phyloP scores from a whole-genome alignment of 768 basidiomycete genomes.

The Tulasnella sp. region DNA sequence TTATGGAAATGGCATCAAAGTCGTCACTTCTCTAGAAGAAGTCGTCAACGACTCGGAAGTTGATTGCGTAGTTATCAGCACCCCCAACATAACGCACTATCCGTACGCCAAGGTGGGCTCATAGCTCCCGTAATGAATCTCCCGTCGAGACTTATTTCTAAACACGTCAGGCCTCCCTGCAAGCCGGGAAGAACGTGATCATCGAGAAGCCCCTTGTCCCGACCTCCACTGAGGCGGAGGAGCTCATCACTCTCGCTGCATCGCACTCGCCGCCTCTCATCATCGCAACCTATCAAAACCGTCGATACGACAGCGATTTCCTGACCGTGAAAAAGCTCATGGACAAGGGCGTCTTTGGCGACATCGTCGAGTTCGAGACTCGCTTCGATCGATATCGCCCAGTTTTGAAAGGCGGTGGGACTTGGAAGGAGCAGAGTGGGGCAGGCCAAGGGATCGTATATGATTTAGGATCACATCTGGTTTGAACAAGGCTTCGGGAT shows the following conservation, averaged over 20 bases:
- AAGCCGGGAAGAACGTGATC: conserved; percentile 23
- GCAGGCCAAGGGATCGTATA: conserved; percentile 30
- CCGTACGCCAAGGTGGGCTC: conserved; percentile 19
- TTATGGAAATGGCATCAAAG: conserved; percentile 23
- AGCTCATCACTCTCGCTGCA: conserved; percentile 24
- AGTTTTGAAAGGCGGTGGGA: conserved; percentile 14
- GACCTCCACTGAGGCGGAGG: conserved; percentile 20
- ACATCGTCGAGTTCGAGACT: conserved; percentile 21
- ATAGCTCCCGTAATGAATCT: background rate
- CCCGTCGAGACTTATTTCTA: too few species aligned
- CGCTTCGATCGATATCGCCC: conserved; percentile 30
- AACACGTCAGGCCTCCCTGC: conserved; percentile 11
- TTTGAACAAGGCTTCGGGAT: conserved; percentile 16
- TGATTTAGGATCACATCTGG: conserved; percentile 33
- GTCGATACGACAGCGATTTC: conserved; percentile 25
- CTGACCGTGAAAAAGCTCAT: conserved; percentile 25
- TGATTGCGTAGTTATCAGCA: conserved; percentile 24
- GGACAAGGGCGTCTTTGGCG: conserved; percentile 20
- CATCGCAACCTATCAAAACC: conserved; percentile 18
- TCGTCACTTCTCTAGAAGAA: conserved; percentile 27
- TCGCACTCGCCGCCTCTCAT: conserved; percentile 16
- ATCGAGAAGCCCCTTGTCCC: conserved; percentile 27
- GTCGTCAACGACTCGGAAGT: conserved; percentile 24
- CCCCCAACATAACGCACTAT: conserved; percentile 25
- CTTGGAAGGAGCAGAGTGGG: conserved; percentile 31